These are phyloP conservation scores for Cordyceps pruinosa DNA, from an alignment of 2,329 filamentous ascomycete species.

Conservation along the genomic window DNA sequence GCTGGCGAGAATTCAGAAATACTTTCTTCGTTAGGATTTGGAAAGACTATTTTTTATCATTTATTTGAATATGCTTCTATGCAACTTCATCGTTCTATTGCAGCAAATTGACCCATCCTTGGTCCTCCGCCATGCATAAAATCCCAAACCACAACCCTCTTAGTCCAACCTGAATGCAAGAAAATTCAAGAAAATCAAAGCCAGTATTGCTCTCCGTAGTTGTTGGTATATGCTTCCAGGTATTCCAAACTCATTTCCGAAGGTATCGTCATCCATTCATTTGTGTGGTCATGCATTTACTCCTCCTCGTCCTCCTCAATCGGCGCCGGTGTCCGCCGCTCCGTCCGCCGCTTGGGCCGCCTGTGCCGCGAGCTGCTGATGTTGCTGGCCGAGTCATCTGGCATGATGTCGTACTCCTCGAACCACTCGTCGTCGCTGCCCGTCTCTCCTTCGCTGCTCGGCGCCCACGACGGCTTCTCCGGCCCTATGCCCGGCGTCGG, in stretches of 20 bases:
- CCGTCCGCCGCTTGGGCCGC: constrained; percentile 59
- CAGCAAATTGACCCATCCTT: neutral
- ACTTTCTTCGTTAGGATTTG: too few relatives aligned
- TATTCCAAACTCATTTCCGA: constrained; percentile 1
- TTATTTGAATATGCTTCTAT: neutral
- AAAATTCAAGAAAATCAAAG: neutral
- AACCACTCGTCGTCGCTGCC: constrained; percentile 50
- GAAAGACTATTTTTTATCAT: neutral
- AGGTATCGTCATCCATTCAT: constrained; percentile 4
- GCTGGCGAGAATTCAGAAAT: too few relatives aligned
- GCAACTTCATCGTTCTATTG: neutral
- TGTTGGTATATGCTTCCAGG: neutral
- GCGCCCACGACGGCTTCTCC: constrained; percentile 34
- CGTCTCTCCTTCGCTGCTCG: constrained; percentile 39
- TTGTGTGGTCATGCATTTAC: constrained; percentile 6
- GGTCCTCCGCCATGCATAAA: neutral
- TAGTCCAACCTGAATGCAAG: neutral
- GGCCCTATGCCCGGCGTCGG: constrained; percentile 40
- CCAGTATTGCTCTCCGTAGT: neutral
- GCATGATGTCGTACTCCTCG: constrained; percentile 57
- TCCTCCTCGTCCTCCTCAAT: constrained; percentile 71
- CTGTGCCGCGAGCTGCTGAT: constrained; percentile 65
- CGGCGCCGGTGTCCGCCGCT: constrained; percentile 63
- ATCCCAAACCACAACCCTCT: neutral
- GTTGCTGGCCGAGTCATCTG: constrained; percentile 76